A percentile compares a stretch with the other conserved stretches of the same genome.
phyloP scores from a whole-genome alignment of 805 yeast genomes.

The fission yeast (Schizosaccharomyces pombe) region DNA sequence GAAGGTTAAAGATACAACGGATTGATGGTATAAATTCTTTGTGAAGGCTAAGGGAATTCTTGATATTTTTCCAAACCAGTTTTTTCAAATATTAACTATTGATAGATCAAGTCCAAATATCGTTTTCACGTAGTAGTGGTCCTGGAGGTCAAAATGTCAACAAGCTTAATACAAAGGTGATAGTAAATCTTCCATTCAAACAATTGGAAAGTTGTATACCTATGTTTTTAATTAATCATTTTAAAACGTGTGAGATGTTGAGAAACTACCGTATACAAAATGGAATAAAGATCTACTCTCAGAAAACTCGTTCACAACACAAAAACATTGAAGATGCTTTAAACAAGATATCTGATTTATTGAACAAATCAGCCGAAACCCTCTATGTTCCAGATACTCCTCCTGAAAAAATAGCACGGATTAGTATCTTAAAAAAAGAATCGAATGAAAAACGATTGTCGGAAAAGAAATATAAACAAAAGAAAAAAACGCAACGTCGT shows the following conservation, averaged over 20 bases:
- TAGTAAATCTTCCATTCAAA: constrained; percentile 12
- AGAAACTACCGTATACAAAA: neutral
- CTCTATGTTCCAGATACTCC: neutral
- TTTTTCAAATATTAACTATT: neutral
- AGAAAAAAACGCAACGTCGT: neutral
- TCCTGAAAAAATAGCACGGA: neutral
- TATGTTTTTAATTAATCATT: neutral
- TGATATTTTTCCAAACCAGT: too few species aligned
- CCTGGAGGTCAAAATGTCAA: constrained; percentile 75
- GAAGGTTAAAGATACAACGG: too few species aligned
- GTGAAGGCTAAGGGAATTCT: too few species aligned
- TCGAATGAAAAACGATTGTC: neutral
- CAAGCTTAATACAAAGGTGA: constrained; percentile 38
- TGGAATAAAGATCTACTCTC: neutral
- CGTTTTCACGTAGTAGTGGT: constrained; percentile 18
- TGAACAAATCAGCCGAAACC: neutral
- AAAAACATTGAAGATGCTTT: neutral
- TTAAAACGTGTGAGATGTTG: neutral
- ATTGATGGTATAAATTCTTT: too few species aligned
- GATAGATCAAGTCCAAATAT: neutral
- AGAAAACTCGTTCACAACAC: neutral
- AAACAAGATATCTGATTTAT: neutral
- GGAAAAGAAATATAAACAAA: neutral
- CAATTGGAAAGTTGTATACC: neutral
- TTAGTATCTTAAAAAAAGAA: neutral